Evolutionary conservation across 2,329 filamentous ascomycete species (phyloP), one percentile per base, ranked within the genome.

Genomic region (Fusarium caatingaense): DNA sequence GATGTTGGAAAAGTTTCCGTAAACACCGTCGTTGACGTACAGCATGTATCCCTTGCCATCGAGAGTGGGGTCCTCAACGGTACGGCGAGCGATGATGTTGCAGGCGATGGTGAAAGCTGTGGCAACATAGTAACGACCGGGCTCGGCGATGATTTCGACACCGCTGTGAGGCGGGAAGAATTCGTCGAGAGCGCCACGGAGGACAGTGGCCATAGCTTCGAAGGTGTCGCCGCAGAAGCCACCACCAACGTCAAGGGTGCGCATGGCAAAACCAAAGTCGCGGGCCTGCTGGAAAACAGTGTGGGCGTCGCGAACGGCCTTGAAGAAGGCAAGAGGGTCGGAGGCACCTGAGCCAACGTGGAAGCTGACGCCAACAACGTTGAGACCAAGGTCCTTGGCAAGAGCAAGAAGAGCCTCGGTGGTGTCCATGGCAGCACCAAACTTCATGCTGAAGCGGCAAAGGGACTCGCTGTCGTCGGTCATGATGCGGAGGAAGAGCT

Each of bases 1-100:
- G 86, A 98, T 98, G 88, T 94, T 97, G 72, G 93, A 97, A 79
- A 99, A 98, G 84, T 98, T 98, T 76, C 96, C 96, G 78, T 99
- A 99, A 56, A 98, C 91, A 28, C 96, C 96, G 74, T 99, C 96
- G 79, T 99, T 99, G 79, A 98, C 85, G 80, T 99, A 99, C 48
- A 98, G 84, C 96, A 98, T 99, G 86, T 97, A 98, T 72, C 91
- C 93, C 66, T 89, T 90, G 67, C 87, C 85, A 53, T 85, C 85
- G 13, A 87, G 85, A 21, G 83, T 84, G 6, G 92, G 89, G 76
- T 95, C 90, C 69, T 91, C 87, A 61, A 98, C 91, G 42, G 93
- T 94, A 76, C 96, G 95, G 66, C 96, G 93, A 30, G 96, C 95
- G 78, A 98, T 99, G 79, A 99, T 89, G 82, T 97, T 95, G 83